Evolutionary conservation across 139 green algal species (phyloP), one percentile per base, ranked within the genome.

Genomic region (Dunaliella sp.): DNA sequence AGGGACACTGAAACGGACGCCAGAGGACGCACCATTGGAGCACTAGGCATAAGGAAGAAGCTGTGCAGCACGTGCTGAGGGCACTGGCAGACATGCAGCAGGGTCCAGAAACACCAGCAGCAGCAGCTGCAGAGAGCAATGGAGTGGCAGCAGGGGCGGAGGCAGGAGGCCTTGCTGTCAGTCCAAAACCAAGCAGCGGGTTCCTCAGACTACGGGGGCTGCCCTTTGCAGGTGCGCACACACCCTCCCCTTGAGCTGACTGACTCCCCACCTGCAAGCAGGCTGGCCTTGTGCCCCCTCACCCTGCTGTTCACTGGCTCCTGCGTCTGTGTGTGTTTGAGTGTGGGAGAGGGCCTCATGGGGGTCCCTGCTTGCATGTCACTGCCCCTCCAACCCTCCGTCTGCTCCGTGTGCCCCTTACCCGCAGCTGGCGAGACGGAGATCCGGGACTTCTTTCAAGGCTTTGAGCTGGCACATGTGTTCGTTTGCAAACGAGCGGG

Each of bases 391-490:
- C n/a, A n/a, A n/a, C n/a, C n/a, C n/a, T n/a, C n/a, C n/a, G n/a
- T n/a, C n/a, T n/a, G n/a, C n/a, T n/a, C n/a, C n/a, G n/a, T n/a
- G n/a, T n/a, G n/a, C n/a, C n/a, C n/a, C n/a, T n/a, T n/a, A n/a
- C n/a, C n/a, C n/a, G n/a, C 48, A 65, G 89, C 90, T 2, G 85
- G 80, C 1, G 88, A 93, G 73, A 80, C 91, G 24, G 92, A 95
- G 35, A 82, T 95, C 0, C 34, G 76, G 22, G 65, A 83, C 0
- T 96, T 96, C 83, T 94, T 96, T 36, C 2, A 31, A 1, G 79
- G 38, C 36, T 94, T 93, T 26, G 58, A 84, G 1, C 33, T 88
- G 16, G 38, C 28, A 26, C 65, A 85, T 1, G 81, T 95, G 0
- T 84, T 90, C 31, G 81, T 90, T 36, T 86, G 87, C 36, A 88